Evolutionary conservation across 495 filamentous ascomycete genomes (phyloP), one percentile per base, ranked within the genome.

Genomic region (Penicillium cataractarum): DNA sequence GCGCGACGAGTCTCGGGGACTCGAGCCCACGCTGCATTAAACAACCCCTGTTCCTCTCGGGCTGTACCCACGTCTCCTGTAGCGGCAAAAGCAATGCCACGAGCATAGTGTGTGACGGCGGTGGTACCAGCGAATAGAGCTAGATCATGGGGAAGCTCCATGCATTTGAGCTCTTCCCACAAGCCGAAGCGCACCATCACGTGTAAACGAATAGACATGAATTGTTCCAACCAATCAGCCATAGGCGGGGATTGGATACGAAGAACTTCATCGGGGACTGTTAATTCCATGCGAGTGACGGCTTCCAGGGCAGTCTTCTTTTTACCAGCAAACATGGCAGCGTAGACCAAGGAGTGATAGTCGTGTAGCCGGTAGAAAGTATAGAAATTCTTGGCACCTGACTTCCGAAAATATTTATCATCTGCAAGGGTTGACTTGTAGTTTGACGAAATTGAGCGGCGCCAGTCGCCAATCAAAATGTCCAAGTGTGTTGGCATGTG

Each of bases 401-500:
- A 67, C 5, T 71, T 66, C 0, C 64, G 57, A 39, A 87, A 77
- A 65, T 80, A 89, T 62, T 81, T 80, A 51, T 85, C 79, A 63
- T 90, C 87, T 6, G 83, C 83, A 0, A 73, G 52, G 39, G 84
- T 84, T 13, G 86, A 83, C 9, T 76, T 70, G 19, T 77, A 71
- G 71, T 90, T 90, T 9, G 84, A 83, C 4, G 73, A 70, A 33
- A 90, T 78, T 0, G 84, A 83, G 10, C 75, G 77, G 3, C 81
- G 75, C 69, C 87, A 89, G 65, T 90, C 86, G 12, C 88, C 88
- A 26, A 84, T 77, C 3, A 89, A 74, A 7, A 89, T 76, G 65
- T 90, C 86, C 33, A 90, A 71, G 67, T 90, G 88, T 0, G 82
- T 81, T 1, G 88, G 87, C 88, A 90, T 90, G 62, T 90, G 88